Conservation (phyloP, 768 basidiomycete genomes). For the Pulveroboletus frians region DNA sequence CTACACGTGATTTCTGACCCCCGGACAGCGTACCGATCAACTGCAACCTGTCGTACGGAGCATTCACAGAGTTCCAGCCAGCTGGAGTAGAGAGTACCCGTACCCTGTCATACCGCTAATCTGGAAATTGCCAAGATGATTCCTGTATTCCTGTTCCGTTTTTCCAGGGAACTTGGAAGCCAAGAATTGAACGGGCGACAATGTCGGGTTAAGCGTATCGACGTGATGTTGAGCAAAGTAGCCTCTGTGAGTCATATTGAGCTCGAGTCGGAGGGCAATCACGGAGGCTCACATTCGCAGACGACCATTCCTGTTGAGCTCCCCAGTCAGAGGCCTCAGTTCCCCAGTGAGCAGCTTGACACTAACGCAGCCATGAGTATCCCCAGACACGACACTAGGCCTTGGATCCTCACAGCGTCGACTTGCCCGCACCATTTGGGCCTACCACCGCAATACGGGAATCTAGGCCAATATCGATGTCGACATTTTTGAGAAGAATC, state of each 20-base stretch:
- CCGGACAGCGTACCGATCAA: constrained; percentile 88
- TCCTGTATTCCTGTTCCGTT: constrained; percentile 92
- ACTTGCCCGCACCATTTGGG: constrained; percentile 94
- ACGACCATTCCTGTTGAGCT: constrained; percentile 87
- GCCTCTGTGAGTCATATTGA: constrained; percentile 42
- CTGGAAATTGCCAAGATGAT: constrained; percentile 95
- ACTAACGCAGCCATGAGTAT: constrained; percentile 35
- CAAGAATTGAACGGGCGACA: constrained; percentile 93
- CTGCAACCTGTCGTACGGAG: constrained; percentile 52
- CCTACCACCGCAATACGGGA: constrained; percentile 94
- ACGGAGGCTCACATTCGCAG: constrained; percentile 67
- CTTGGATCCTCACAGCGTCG: constrained; percentile 62
- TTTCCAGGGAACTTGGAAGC: constrained; percentile 90
- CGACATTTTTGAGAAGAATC: constrained; percentile 68
- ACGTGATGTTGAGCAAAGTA: constrained; percentile 97
- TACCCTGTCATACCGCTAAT: constrained; percentile 94
- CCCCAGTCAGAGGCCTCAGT: constrained; percentile 43
- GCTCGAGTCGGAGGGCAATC: neutral
- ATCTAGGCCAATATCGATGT: constrained; percentile 92
- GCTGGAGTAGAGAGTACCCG: constrained; percentile 12
- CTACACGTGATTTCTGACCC: constrained; percentile 94
- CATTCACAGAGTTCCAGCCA: neutral
- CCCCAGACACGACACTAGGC: neutral
- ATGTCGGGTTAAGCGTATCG: constrained; percentile 74
- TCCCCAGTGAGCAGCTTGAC: constrained; percentile 63